Base-by-base conservation (phyloP, 306 rosid genomes). In the Cucurbita maxima region DNA sequence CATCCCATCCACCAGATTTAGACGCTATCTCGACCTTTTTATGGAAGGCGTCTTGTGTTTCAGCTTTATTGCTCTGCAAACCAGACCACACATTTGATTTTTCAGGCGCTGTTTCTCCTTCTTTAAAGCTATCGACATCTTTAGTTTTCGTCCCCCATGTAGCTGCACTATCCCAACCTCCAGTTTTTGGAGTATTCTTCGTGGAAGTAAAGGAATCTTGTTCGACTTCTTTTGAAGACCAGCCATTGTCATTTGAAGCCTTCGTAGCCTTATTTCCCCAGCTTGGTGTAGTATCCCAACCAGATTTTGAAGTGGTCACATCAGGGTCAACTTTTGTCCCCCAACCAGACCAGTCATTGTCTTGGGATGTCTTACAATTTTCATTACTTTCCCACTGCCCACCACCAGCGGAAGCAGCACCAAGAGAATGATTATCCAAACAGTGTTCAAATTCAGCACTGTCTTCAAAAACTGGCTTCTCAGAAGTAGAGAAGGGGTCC, bases 401-500 rank as follows among this genome's bases (percentile, higher is more conserved):
- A 37, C 62, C 75, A 60, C 63, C 64, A 51, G 22, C 30, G 40
- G 76, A 77, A 58, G 10, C 37, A 0, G 64, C 53, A 66, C 70
- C 64, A 47, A 62, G 56, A 73, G 78, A 72, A 40, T 11, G 6
- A 16, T 75, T 72, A 13, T 80, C 84, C 4, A 53, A 54, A 58
- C 59, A 76, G 66, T 81, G 76, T 51, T 25, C 66, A 57, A 78
- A 62, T 51, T 89, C 94, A 58, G 71, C 71, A 59, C 77, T 41
- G 52, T 92, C 97, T 75, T 92, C 98, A 72, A 90, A 90, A 64
- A 84, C 83, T n/a, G 91, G 84, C 83, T 78, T 90, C 20, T 88
- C 89, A 71, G 77, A 76, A 68, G 84, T 82, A 51, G 87, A 73
- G 53, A 78, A 56, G 66, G 47, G 87, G 58, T 87, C 86, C 16